phyloP scores from a whole-genome alignment of 805 yeast species.

The Candida silvatica region DNA sequence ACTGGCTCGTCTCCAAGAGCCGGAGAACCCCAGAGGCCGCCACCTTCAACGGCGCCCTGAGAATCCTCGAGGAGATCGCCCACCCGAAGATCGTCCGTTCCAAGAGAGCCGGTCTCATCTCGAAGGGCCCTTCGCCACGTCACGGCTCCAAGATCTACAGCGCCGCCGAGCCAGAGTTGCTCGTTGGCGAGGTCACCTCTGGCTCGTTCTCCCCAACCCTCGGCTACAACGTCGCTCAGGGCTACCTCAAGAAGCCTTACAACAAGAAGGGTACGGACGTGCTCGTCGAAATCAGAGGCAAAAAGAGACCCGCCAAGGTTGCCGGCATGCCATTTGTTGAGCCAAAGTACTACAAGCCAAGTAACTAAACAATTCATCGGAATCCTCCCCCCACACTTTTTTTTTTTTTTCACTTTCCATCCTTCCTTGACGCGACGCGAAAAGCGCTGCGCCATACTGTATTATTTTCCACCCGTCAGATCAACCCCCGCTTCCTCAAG shows the following conservation, averaged over 20 bases:
- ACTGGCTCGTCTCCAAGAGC: conserved; percentile 83
- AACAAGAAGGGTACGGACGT: conserved; percentile 70
- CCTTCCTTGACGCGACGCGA: background rate
- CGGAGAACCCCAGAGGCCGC: conserved; percentile 45
- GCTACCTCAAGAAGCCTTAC: conserved; percentile 63
- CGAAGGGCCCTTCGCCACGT: conserved; percentile 91
- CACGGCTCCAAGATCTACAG: conserved; percentile 58
- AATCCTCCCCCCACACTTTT: background rate
- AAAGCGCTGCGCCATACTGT: conserved; percentile 3
- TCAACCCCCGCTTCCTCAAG: background rate
- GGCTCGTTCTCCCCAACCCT: conserved; percentile 53
- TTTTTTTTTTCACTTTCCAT: background rate
- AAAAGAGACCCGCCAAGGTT: conserved; percentile 66
- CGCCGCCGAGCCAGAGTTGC: conserved; percentile 39
- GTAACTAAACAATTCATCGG: background rate
- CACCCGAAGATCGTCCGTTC: conserved; percentile 50
- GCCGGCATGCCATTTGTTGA: conserved; percentile 79
- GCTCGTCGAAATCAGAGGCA: conserved; percentile 75
- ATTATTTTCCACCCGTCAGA: no score
- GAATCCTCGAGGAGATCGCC: conserved; percentile 57
- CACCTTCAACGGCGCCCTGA: conserved; percentile 68
- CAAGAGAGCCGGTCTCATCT: conserved; percentile 67
- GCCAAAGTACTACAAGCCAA: conserved; percentile 54
- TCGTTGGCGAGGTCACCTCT: conserved; percentile 51
- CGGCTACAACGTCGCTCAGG: conserved; percentile 84